These are phyloP conservation scores for Westerdykella aurantiaca DNA, from an alignment of 2,329 filamentous ascomycete species.

Conservation along the genomic window DNA sequence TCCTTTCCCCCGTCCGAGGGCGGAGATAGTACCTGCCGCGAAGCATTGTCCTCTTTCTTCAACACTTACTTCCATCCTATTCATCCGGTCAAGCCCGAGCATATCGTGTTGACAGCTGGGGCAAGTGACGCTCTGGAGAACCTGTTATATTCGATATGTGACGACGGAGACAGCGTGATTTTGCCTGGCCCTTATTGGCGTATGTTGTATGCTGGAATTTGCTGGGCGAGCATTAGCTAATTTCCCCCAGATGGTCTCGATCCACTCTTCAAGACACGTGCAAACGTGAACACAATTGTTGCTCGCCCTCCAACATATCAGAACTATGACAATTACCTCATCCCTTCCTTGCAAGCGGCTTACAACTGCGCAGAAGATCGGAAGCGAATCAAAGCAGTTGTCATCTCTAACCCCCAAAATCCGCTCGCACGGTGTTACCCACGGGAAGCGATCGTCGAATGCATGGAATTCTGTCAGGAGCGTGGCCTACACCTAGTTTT, in stretches of 20 bases:
- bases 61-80: constrained; percentile 24
- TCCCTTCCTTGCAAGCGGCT: constrained; percentile 25
- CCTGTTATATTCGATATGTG: constrained; percentile 24
- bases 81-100: constrained; percentile 20
- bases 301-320: constrained; percentile 25
- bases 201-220: constrained; percentile 8
- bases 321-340: constrained; percentile 28
- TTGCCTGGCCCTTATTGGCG: constrained; percentile 29
- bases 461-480: constrained; percentile 32
- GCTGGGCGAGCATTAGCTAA: not conserved
- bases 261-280: constrained; percentile 12
- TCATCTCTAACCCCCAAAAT: constrained; percentile 27
- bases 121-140: constrained; percentile 23
- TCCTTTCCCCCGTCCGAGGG: constrained; percentile 11
- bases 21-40: constrained; percentile 14
- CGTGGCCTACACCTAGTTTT: constrained; percentile 24
- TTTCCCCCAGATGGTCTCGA: constrained; percentile 17
- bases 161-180: constrained; percentile 28
- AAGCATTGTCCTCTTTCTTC: constrained; percentile 24
- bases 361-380: constrained; percentile 25
- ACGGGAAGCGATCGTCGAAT: constrained; percentile 19
- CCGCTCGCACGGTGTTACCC: constrained; percentile 24
- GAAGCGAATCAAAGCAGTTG: constrained; percentile 26
- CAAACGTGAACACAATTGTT: constrained; percentile 22
- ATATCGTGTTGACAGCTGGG: constrained; percentile 25